phyloP scores from a whole-genome alignment of 129 eudicot genomes.

The Chrysanthemum makinoi region DNA sequence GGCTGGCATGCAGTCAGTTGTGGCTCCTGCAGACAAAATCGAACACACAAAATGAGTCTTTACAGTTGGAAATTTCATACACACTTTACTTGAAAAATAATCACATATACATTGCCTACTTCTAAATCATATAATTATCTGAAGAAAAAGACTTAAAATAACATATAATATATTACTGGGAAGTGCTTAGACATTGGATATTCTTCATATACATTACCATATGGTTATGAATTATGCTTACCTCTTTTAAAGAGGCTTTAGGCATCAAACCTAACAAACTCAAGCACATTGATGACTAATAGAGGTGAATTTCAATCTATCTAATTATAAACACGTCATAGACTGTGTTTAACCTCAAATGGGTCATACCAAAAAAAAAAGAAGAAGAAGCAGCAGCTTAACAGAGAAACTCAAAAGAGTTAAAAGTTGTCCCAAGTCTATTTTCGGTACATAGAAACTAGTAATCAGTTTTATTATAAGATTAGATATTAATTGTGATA shows the following conservation, averaged over 20 bases:
- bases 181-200: background rate
- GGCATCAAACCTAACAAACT: background rate
- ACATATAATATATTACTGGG: background rate
- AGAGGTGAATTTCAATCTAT: background rate
- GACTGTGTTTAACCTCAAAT: background rate
- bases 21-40: constrained; percentile 65
- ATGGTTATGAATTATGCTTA: background rate
- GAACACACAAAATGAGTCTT: background rate
- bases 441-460: background rate
- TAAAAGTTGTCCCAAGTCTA: background rate
- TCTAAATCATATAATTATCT: background rate
- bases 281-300: background rate
- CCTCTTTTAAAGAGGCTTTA: background rate
- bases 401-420: background rate
- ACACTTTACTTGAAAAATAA: background rate
- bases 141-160: background rate
- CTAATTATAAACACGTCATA: background rate
- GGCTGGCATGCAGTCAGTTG: constrained; percentile 66
- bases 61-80: background rate
- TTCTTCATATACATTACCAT: background rate
- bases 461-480: too few species aligned
- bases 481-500: too few species aligned
- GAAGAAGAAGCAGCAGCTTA: background rate
- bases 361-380: background rate
- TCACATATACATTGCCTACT: background rate